Base-by-base conservation (phyloP, 2,329 filamentous ascomycete species). In the Drechslerella stenobrocha region DNA sequence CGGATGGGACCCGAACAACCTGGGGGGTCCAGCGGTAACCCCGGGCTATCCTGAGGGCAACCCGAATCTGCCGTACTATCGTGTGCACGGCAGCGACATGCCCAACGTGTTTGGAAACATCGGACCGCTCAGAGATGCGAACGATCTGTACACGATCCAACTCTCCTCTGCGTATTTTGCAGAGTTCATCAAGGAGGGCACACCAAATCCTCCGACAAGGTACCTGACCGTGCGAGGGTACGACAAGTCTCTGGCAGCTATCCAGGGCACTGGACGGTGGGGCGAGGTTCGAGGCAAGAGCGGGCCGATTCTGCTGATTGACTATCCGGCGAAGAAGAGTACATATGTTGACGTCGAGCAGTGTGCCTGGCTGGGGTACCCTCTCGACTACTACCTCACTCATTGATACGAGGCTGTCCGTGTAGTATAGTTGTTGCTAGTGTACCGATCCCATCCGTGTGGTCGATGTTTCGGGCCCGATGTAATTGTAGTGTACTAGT, bases 21-120 rank as follows among this genome's bases (percentile, higher is more conserved):
- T 81, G 1, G 80, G 81, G 42, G 76, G 80, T 0, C 78, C 79
- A 74, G 74, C 78, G 70, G 65, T 77, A 73, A 70, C 74, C 47
- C 70, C 79, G 56, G 65, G 70, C 57, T 70, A 73, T 59, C 65
- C 77, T 42, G 67, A 81, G 44, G 80, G 82, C 2, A 77, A 83
- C 69, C 81, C 81, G 0, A 76, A 79, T 44, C 75, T 78, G 23
- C 80, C 78, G 48, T 83, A 85, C 73, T 80, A 83, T 73, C 79
- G 80, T 24, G 81, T 83, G 65, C 83, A 85, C 71, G 83, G 81
- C 13, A 79, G 81, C 0, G 83, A 85, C 73, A 71, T 81, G 44
- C 78, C 78, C 66, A 82, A 80, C 75, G 75, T 82, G 0, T 83
- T 83, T 72, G 81, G 81, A 1, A 83, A 80, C 60, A 59, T 82